A percentile compares a stretch with the other conserved stretches of the same genome.
These are phyloP conservation scores for Russula ochroleuca DNA, from an alignment of 768 basidiomycete genomes.

Conservation along the genomic window DNA sequence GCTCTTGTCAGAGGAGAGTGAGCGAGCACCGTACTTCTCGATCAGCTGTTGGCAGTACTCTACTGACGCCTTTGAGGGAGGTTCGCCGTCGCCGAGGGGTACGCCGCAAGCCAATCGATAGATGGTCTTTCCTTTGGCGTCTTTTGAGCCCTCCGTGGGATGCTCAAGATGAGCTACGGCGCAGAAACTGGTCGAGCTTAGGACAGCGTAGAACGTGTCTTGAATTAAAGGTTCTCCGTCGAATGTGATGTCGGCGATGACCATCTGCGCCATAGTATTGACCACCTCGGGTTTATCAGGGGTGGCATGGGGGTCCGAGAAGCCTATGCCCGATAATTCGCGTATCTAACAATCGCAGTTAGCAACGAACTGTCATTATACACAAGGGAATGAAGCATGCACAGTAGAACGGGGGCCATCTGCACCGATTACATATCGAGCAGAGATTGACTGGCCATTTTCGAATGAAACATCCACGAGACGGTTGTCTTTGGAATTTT, in stretches of 20 bases:
- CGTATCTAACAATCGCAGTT: constrained; percentile 38
- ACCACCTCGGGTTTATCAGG: constrained; percentile 27
- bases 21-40: constrained; percentile 39
- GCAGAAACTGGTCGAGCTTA: constrained; percentile 36
- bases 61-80: constrained; percentile 38
- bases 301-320: constrained; percentile 41
- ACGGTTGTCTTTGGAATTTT: constrained; percentile 31
- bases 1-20: constrained; percentile 37
- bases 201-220: constrained; percentile 29
- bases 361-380: neutral
- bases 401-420: constrained; percentile 49
- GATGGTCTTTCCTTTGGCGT: constrained; percentile 26
- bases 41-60: constrained; percentile 45
- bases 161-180: constrained; percentile 39
- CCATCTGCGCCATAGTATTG: constrained; percentile 39
- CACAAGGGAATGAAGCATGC: constrained; percentile 21
- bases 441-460: constrained; percentile 40
- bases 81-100: constrained; percentile 35
- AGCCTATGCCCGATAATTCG: constrained; percentile 39
- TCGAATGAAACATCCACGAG: constrained; percentile 45
- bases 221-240: constrained; percentile 10
- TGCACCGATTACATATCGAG: constrained; percentile 49
- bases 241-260: constrained; percentile 47
- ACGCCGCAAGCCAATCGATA: constrained; percentile 44
- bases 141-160: constrained; percentile 29